phyloP scores from a whole-genome alignment of 1,139 yeast genomes.

The Yamadazyma siamensis region DNA sequence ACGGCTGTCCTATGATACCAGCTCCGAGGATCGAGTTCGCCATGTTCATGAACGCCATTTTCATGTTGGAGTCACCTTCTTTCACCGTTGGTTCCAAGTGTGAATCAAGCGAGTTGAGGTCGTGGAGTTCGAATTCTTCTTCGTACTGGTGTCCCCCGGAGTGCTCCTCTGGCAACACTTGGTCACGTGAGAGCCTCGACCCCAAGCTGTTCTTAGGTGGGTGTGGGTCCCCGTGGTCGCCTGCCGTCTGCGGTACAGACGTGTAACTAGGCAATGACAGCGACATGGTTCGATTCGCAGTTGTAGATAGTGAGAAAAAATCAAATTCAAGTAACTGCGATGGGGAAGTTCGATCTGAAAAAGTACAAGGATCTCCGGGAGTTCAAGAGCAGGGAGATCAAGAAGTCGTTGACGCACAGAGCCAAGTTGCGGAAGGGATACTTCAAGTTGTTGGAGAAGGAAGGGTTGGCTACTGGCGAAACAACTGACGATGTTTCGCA shows the following conservation, averaged over 20 bases:
- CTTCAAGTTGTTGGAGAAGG: constrained; percentile 73
- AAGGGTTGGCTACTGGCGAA: no score
- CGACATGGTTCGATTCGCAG: no score
- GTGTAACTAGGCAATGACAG: no score
- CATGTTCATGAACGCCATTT: constrained; percentile 96
- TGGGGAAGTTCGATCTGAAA: constrained; percentile 14
- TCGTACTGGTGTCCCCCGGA: neutral
- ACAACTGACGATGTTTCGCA: no score
- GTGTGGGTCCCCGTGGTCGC: constrained; percentile 1
- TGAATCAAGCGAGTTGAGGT: constrained; percentile 21
- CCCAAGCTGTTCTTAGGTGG: no score
- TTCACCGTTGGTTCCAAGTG: constrained; percentile 9
- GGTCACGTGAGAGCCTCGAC: no score
- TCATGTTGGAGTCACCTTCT: constrained; percentile 48
- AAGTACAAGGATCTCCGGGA: constrained; percentile 38
- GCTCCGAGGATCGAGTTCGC: constrained; percentile 93
- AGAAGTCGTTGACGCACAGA: constrained; percentile 71
- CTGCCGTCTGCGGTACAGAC: constrained; percentile 10
- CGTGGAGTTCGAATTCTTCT: constrained; percentile 24
- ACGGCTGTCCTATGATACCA: constrained; percentile 92
- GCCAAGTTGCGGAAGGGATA: constrained; percentile 83
- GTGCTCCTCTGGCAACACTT: no score
- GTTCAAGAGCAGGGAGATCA: constrained; percentile 56
- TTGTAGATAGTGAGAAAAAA: no score
- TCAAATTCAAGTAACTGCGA: no score